Base-by-base conservation (phyloP, 768 basidiomycete genomes). In the Chiua virens region DNA sequence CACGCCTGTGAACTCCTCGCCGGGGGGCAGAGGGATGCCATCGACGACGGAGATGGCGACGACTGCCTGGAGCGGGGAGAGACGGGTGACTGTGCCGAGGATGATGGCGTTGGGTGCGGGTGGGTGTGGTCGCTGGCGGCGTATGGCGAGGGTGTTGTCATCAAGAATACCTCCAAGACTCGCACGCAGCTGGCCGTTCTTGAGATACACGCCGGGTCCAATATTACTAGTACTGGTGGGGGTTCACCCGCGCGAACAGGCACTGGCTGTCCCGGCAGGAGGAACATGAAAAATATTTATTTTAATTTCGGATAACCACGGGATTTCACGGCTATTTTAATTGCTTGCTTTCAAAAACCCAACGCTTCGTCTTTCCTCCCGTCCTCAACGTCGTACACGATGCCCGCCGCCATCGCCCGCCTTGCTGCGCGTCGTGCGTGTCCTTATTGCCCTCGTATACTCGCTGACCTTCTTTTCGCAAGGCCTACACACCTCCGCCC, bases 1-100 rank as follows among this genome's bases (percentile, higher is more conserved):
- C 20, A 96, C 86, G 5, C 93, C 93, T 0, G 80, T 84, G 59
- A 94, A 96, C 59, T 96, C 93, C 66, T 95, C 92, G 25, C 91
- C 89, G 8, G 76, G 71, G 34, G 90, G 85, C 42, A 94, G 75
- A 2, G 92, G 90, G 14, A 88, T 75, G 15, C 88, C 92, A 61
- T 97, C 92, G 36, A 95, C 92, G 8, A 92, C 87, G 21, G 85
- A 81, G 57, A 97, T 92, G 3, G 89, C 85, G 18, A 97, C 70
- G 47, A 83, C 76, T 1, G 93, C 94, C 67, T 95, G 91, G 52
- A 83, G 68, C 1, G 93, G 91, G 0, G 90, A 90, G 42, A 96
- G 74, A 13, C 93, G 85, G 6, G 86, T 88, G 27, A 97, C 79
- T 25, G 82, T 82, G 23, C 93, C 94, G 34, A 95, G 79, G 23